Base-by-base conservation (phyloP, 352 stramenopile species). In the Phytophthora meadii region DNA sequence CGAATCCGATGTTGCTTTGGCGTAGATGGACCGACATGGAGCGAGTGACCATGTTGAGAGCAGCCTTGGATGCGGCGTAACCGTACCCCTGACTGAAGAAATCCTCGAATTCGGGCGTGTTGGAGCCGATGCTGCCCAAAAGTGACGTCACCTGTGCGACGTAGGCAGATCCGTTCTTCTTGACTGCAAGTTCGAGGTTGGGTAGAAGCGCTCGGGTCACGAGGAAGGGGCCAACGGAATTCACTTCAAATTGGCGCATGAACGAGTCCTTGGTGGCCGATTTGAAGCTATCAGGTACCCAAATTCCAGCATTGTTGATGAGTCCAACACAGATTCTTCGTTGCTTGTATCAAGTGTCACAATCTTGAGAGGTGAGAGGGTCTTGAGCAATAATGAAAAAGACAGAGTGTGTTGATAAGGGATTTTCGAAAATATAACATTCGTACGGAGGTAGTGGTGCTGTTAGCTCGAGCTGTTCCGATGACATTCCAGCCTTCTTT, bases 201-300 rank as follows among this genome's bases (percentile, higher is more conserved):
- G 36, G 36, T 5, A 41, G 36, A 17, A 41, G 15, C 15, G 36
- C 36, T 17, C 36, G 36, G 12, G 36, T 41, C 3, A 41, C 36
- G 15, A 41, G 36, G 36, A 41, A 41, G 12, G 36, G 12, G 3
- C 36, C 36, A 17, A 41, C 9, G 1, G 36, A 9, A 12, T 41
- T 41, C 36, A 41, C 36, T 34, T 52, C 46, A 27, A 52, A 52
- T 28, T 52, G 46, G 14, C 46, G 46, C 46, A 52, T 37, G 46
- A 41, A 41, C 15, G 36, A 15, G 36, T 17, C 36, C 36, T 41
- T 41, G 12, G 36, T 14, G 34, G 34, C 34, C 9, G 36, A 41
- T 12, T 41, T 17, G 36, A 41, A 41, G 12, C n/a, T 12, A 7
- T 41, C 36, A 15, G 36, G 12, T 12, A 41, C 12, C 36, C 36